Evolutionary conservation across 805 yeast genomes (phyloP), one percentile per base, ranked within the genome.

Genomic region (Candida morakotiae): DNA sequence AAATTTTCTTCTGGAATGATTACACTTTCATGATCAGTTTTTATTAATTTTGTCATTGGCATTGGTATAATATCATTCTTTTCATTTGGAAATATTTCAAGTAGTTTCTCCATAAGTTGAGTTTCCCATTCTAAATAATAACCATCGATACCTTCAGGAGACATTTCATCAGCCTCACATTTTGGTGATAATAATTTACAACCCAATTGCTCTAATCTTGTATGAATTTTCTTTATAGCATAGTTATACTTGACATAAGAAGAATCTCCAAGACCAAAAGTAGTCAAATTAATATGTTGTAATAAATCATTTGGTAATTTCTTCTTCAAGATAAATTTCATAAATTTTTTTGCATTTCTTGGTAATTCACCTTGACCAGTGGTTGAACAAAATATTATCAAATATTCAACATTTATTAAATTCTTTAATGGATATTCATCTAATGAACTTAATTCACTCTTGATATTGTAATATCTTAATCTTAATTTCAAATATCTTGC

Each of bases 341-440:
- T 84, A 44, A 91, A 76, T 42, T 74, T 77, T 44, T 69, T 68
- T 1, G 83, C 81, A 53, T 87, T 87, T 28, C 83, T 60, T 0
- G 98, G 98, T 23, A 91, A 59, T 43, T 84, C 96, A 19, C 98
- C 98, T 58, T 91, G 97, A 6, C 98, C 98, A 1, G 95, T 83
- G 0, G 98, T 91, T 1, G 96, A 81, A 54, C 94, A 84, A 2
- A 91, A 55, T 0, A 82, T 68, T 16, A 81, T 65, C 36, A 77
- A 64, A 20, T 60, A 58, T 5, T 62, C 50, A 11, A 78, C 70
- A 9, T 63, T 59, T 4, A 75, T 62, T 34, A 86, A 60, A 38
- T 67, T 67, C 46, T 69, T 72, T 30, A 81, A 56, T 40, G 79
- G 75, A 51, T 76, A 77, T 30, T 77, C 81, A 47, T 84, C 85